These are phyloP conservation scores for Fusarium pseudoanthophilum DNA, from an alignment of 2,329 filamentous ascomycete species.

Conservation along the genomic window DNA sequence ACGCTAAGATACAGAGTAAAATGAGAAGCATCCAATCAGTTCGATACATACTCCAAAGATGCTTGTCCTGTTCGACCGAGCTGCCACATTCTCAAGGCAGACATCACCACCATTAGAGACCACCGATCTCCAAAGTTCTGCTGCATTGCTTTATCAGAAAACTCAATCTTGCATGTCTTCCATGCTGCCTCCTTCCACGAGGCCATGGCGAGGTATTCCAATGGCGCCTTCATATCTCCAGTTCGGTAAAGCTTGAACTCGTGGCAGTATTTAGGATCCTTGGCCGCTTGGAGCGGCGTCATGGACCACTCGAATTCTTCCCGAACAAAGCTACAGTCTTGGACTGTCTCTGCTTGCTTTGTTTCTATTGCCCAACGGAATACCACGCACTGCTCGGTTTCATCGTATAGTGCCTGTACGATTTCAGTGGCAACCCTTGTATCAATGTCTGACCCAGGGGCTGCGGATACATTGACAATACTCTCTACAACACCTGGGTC, in stretches of 20 bases:
- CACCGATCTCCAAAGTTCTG: slow-evolving; percentile 25
- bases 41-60: slow-evolving; percentile 31
- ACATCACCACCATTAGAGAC: slow-evolving; percentile 35
- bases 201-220: slow-evolving; percentile 28
- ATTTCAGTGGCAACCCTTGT: slow-evolving; percentile 27
- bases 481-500: slow-evolving; percentile 26
- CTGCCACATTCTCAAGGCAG: slow-evolving; percentile 35
- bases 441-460: slow-evolving; percentile 21
- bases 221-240: slow-evolving; percentile 25
- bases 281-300: slow-evolving; percentile 18
- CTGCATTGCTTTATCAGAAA: slow-evolving; percentile 21
- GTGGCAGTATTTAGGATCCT: slow-evolving; percentile 29
- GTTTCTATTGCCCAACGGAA: slow-evolving; percentile 35
- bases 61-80: slow-evolving; percentile 35
- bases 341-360: slow-evolving; percentile 6
- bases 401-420: slow-evolving; percentile 26
- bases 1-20: slow-evolving; percentile 11
- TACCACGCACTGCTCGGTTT: slow-evolving; percentile 21
- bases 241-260: slow-evolving; percentile 36
- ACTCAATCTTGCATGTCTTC: slow-evolving; percentile 36
- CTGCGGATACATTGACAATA: slow-evolving; percentile 29
- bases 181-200: slow-evolving; percentile 36
- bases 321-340: slow-evolving; percentile 19
- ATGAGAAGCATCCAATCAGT: background rate
- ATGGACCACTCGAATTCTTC: slow-evolving; percentile 36